Evolutionary conservation across 75 land plant genomes (phyloP), one percentile per base, ranked within the genome.

Genomic region (Cryptomeria japonica): DNA sequence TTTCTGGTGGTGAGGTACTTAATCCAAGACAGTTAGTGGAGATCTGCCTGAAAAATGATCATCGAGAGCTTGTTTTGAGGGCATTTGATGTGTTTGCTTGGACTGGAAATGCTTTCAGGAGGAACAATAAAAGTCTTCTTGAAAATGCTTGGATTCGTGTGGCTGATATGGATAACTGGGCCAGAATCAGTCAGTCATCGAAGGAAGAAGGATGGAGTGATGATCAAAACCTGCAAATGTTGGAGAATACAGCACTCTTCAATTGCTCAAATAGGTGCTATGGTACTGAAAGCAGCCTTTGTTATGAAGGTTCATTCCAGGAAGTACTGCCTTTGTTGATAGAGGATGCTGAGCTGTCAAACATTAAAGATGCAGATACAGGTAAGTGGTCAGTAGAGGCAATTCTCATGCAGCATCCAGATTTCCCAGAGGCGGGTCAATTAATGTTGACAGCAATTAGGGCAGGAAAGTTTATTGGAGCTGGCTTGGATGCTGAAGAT

Each of bases 161-260:
- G 18, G 99, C 93, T 25, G 91, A 95, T 87, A 94, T 91, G 90
- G 99, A 98, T 86, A 92, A 98, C 87, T 98, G 99, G 99, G 87
- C 78, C 32, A 86, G 85, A 61, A 93, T 98, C 68, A 85, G 90
- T 76, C 87, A 93, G 85, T 87, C 88, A 36, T 96, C 99, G 41
- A 84, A 91, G 56, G 78, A 87, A 5, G 92, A 97, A 88, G 97
- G 99, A 15, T 98, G 99, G 99, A 94, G 91, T 84, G 99, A 97
- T 82, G 99, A 96, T 47, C 93, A 93, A 47, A 87, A 88, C 9
- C 25, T 91, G 68, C 86, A 88, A 56, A 64, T 85, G 41, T 90
- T 97, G 76, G 91, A 89, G 28, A 88, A 89, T n/a, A 97, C 99
- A 3, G 88, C 88, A 5, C 94, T 98, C 47, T 98, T 90, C 90